phyloP scores from a whole-genome alignment of 1,139 yeast genomes.

The Insectozyma bohioensis region DNA sequence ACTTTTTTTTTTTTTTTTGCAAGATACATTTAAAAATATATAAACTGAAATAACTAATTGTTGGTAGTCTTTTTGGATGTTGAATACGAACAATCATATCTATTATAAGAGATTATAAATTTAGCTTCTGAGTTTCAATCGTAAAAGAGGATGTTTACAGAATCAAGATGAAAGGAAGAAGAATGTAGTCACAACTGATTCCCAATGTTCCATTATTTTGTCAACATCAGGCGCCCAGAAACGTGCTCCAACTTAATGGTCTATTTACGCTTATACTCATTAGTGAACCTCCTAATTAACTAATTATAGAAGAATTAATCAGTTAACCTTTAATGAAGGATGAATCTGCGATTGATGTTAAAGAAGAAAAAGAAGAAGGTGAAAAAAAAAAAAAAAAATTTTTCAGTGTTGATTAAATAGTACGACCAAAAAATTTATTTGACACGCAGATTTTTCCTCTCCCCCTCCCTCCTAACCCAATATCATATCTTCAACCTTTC shows the following conservation, averaged over 20 bases:
- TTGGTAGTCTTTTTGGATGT: too few species aligned
- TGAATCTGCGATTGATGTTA: conserved; percentile 51
- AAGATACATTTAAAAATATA: conserved; percentile 3
- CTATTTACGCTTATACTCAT: conserved; percentile 43
- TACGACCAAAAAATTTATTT: too few species aligned
- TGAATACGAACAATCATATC: too few species aligned
- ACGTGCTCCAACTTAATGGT: conserved; percentile 47
- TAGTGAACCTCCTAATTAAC: conserved; percentile 22
- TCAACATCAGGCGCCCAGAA: conserved; percentile 61
- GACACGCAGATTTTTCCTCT: too few species aligned
- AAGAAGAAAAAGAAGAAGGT: conserved; percentile 11
- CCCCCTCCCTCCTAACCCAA: too few species aligned
- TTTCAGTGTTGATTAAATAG: too few species aligned
- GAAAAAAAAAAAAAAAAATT: conserved; percentile 4
- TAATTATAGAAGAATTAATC: conserved; percentile 17
- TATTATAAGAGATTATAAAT: too few species aligned
- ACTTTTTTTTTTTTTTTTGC: neutral
- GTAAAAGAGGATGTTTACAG: too few species aligned
- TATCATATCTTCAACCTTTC: neutral
- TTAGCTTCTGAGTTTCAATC: too few species aligned
- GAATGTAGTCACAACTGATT: conserved; percentile 54
- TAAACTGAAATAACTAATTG: too few species aligned
- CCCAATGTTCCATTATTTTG: conserved; percentile 49
- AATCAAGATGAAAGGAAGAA: neutral
- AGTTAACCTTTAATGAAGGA: conserved; percentile 30